A percentile compares a stretch with the other conserved stretches of the same genome.
These are phyloP conservation scores for Sarocladiaceae sp. DNA, from an alignment of 2,329 filamentous ascomycete species.

Conservation along the genomic window DNA sequence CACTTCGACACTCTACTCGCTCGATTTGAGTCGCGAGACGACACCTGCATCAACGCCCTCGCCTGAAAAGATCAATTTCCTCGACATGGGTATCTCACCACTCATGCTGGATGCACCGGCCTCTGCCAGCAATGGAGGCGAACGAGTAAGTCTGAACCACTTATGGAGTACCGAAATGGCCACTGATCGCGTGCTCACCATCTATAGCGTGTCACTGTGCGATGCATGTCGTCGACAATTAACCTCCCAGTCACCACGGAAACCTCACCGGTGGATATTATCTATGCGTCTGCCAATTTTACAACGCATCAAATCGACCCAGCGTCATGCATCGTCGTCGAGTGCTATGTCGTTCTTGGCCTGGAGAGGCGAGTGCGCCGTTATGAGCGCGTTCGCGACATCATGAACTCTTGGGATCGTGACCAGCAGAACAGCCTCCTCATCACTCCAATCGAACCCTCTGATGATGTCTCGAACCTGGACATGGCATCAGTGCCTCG, in stretches of 20 bases:
- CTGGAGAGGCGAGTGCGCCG: conserved; percentile 76
- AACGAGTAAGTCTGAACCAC: conserved; percentile 51
- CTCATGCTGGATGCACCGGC: conserved; percentile 71
- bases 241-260: conserved; percentile 66
- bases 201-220: conserved; percentile 59
- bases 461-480: conserved; percentile 53
- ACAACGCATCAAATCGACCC: conserved; percentile 60
- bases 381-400: conserved; percentile 80
- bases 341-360: conserved; percentile 68
- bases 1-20: conserved; percentile 28
- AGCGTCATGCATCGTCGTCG: conserved; percentile 63
- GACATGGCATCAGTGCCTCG: conserved; percentile 58
- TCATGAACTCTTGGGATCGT: conserved; percentile 88
- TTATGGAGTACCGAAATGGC: no score
- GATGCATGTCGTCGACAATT: conserved; percentile 63
- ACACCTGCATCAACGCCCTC: conserved; percentile 26
- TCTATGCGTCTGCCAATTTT: conserved; percentile 58
- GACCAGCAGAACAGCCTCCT: conserved; percentile 71
- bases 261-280: conserved; percentile 68
- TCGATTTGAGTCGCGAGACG: conserved; percentile 25
- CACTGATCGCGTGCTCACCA: conserved; percentile 6
- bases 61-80: conserved; percentile 28
- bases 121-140: conserved; percentile 73
- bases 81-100: conserved; percentile 42
- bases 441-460: conserved; percentile 53